Percentiles rank a stretch among this genome's conserved stretches.
Evolutionary conservation across 768 basidiomycete genomes (phyloP).

Genomic region (Dacryopinax spathularia): DNA sequence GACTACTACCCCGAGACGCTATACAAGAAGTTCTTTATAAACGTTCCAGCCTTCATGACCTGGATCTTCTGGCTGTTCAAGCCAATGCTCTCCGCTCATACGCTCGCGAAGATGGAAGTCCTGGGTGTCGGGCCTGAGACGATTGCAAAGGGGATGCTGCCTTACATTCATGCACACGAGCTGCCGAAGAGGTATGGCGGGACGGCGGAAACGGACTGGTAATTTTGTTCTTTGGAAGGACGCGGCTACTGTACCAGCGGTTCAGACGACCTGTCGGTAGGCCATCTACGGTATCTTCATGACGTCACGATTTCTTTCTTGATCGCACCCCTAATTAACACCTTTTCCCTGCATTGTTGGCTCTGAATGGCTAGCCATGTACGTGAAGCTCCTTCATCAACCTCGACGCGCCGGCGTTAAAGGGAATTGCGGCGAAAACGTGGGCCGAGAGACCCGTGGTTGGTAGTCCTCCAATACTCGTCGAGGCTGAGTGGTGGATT

Average conservation of each 20-base stretch:
- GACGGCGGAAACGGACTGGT: conserved; percentile 26
- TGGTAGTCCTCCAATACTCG: no score
- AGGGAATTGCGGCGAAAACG: no score
- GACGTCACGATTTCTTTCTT: no score
- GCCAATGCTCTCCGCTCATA: conserved; percentile 51
- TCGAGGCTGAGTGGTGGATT: no score
- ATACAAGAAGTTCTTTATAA: conserved; percentile 69
- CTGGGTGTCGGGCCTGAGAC: conserved; percentile 49
- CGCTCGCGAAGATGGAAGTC: conserved; percentile 69
- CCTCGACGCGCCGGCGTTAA: no score
- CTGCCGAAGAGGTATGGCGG: conserved; percentile 65
- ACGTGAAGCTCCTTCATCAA: no score
- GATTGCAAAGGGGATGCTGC: conserved; percentile 46
- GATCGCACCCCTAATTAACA: no score
- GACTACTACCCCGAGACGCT: conserved; percentile 69
- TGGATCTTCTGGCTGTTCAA: conserved; percentile 83
- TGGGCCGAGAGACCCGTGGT: no score
- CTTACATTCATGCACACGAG: conserved; percentile 39
- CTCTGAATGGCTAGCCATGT: no score
- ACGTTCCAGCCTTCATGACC: conserved; percentile 57
- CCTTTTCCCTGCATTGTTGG: no score
- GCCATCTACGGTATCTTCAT: no score
- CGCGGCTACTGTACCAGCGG: neutral
- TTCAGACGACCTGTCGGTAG: neutral
- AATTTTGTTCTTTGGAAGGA: neutral